phyloP scores from a whole-genome alignment of 176 grass and related monocot species.

The Rhynchospora pubera region DNA sequence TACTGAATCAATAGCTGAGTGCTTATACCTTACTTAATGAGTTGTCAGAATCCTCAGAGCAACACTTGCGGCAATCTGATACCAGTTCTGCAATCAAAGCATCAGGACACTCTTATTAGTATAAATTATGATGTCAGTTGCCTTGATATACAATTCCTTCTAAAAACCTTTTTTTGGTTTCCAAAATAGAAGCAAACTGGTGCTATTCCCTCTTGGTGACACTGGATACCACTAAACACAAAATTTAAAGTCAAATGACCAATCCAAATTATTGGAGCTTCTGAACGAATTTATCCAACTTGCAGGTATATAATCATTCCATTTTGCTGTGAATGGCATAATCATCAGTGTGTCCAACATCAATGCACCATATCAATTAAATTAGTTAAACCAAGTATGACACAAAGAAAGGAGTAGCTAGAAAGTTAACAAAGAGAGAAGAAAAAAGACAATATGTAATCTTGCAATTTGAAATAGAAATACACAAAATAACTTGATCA shows the following conservation, averaged over 20 bases:
- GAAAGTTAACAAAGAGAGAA: not conserved
- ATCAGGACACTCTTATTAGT: not conserved
- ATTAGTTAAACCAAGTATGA: not conserved
- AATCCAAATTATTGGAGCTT: not conserved
- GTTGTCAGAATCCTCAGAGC: slow-evolving; percentile 95
- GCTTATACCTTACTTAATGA: slow-evolving; percentile 79
- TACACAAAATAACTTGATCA: not conserved
- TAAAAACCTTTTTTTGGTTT: no score
- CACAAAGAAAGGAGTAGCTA: not conserved
- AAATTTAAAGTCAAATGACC: not conserved
- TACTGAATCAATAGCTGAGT: not conserved
- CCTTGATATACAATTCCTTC: not conserved
- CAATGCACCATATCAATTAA: not conserved
- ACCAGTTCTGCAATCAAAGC: slow-evolving; percentile 59
- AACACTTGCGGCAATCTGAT: slow-evolving; percentile 81
- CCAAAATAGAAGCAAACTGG: not conserved
- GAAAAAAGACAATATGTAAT: not conserved
- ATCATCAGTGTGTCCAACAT: not conserved
- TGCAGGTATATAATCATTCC: not conserved
- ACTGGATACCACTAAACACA: not conserved
- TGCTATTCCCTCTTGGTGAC: not conserved
- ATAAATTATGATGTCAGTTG: not conserved
- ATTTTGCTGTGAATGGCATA: not conserved
- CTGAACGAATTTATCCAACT: not conserved
- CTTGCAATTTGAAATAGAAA: not conserved